Conservation (phyloP, 805 yeast genomes). For the Komagataella kurtzmanii region DNA sequence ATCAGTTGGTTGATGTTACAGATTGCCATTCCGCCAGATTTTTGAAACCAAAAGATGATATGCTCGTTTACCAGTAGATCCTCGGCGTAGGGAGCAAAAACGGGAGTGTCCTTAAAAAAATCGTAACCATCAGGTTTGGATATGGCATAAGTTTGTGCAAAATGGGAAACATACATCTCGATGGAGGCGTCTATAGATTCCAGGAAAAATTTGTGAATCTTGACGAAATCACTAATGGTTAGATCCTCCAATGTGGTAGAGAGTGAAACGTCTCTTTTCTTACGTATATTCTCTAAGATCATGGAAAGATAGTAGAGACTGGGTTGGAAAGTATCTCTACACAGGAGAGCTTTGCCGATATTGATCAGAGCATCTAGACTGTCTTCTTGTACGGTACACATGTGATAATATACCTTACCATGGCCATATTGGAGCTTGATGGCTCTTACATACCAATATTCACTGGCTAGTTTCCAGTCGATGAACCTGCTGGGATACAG, state of each 20-base stretch:
- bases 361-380: constrained; percentile 67
- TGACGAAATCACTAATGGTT: constrained; percentile 47
- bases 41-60: constrained; percentile 62
- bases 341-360: constrained; percentile 65
- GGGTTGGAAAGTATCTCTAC: constrained; percentile 77
- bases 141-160: constrained; percentile 54
- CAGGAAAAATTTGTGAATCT: constrained; percentile 55
- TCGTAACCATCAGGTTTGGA: constrained; percentile 3
- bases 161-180: constrained; percentile 35
- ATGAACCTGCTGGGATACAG: constrained; percentile 65
- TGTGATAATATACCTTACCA: constrained; percentile 78
- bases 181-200: constrained; percentile 30
- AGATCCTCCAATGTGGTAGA: constrained; percentile 34
- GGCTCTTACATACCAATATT: constrained; percentile 70
- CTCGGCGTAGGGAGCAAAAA: constrained; percentile 10
- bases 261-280: constrained; percentile 40
- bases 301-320: constrained; percentile 65
- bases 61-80: constrained; percentile 19
- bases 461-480: constrained; percentile 78
- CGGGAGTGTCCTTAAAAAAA: constrained; percentile 4
- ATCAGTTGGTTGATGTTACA: constrained; percentile 63
- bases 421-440: constrained; percentile 67
- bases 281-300: constrained; percentile 67
- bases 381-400: constrained; percentile 76
- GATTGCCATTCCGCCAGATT: constrained; percentile 63